A percentile compares a stretch with the other conserved stretches of the same genome.
Evolutionary conservation across 352 stramenopile species (phyloP).

Genomic region (Pythium sukuiense): DNA sequence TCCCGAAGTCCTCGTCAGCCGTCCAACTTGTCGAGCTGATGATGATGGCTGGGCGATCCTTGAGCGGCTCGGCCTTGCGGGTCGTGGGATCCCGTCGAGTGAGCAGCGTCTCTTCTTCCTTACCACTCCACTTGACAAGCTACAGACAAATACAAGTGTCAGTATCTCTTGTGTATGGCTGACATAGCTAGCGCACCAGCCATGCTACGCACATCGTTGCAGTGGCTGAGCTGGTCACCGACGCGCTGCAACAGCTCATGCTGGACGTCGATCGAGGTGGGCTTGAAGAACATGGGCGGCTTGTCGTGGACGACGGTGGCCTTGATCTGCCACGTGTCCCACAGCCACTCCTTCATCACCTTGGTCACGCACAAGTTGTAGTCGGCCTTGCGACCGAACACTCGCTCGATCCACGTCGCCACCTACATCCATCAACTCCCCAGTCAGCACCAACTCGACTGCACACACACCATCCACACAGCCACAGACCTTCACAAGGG

Average conservation of each 20-base stretch:
- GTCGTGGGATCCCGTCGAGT: slow-evolving; percentile 41
- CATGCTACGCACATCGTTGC: slow-evolving; percentile 56
- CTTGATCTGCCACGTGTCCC: slow-evolving; percentile 88
- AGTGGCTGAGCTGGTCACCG: slow-evolving; percentile 61
- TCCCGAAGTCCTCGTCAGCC: slow-evolving; percentile 98
- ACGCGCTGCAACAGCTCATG: slow-evolving; percentile 92
- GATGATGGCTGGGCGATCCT: slow-evolving; percentile 68
- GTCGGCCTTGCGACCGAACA: slow-evolving; percentile 91
- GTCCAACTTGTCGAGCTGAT: slow-evolving; percentile 99
- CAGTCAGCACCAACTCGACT: neutral
- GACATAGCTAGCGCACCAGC: neutral
- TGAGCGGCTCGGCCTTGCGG: slow-evolving; percentile 35
- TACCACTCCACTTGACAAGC: slow-evolving; percentile 22
- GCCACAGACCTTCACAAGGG: slow-evolving; percentile 61
- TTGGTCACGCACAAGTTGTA: slow-evolving; percentile 97
- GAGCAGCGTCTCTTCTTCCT: slow-evolving; percentile 57
- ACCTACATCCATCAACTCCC: slow-evolving; percentile 54
- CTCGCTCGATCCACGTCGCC: slow-evolving; percentile 78
- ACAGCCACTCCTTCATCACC: slow-evolving; percentile 95
- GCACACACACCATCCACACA: no score
- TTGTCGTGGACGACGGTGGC: slow-evolving; percentile 94
- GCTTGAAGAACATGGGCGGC: slow-evolving; percentile 93
- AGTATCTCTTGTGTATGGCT: neutral
- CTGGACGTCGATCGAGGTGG: slow-evolving; percentile 72
- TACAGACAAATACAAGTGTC: neutral